Evolutionary conservation across 805 yeast species (phyloP), one percentile per base, ranked within the genome.

Genomic region (Yamadazyma scolyti): DNA sequence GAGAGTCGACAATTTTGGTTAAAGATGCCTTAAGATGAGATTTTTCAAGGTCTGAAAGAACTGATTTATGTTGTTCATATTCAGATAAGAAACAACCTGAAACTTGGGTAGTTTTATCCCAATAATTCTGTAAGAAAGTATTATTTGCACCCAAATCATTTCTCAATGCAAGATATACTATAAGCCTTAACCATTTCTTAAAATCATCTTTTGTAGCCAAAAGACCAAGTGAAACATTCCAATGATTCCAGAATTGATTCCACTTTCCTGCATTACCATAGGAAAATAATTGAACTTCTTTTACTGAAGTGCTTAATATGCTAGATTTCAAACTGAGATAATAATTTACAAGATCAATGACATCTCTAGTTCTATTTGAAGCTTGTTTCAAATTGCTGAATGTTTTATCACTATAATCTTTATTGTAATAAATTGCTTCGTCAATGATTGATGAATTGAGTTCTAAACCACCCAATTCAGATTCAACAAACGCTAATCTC

Each of bases 221-320:
- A 26, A 14, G 44, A 33, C 22, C 43, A 40, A 31, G 38, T 30
- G 14, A 48, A 2, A 32, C 29, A 11, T 63, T 52, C 71, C 71
- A 65, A 27, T 56, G 48, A 7, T 36, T 33, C 72, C 72, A 65
- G 44, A 65, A 65, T 26, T 43, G 32, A 3, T 33, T 34, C 69
- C 70, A 65, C 19, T 58, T 47, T 8, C 56, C 55, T 9, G 64
- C 53, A 30, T 61, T 63, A 3, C 71, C 72, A 33, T 57, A 61
- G 1, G 60, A 50, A 28, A 52, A 53, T 23, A 65, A 49, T 5
- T 54, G 40, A n/a, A 59, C 45, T 33, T 65, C 71, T 20, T 48
- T 44, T 24, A 60, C 48, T 9, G 57, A 47, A 4, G 39, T 44
- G 36, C 31, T 36, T 15, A 32, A 17, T 16, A 20, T 19, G 20